Conservation (phyloP, 2,329 filamentous ascomycete genomes). For the Dactylellina leptospora region DNA sequence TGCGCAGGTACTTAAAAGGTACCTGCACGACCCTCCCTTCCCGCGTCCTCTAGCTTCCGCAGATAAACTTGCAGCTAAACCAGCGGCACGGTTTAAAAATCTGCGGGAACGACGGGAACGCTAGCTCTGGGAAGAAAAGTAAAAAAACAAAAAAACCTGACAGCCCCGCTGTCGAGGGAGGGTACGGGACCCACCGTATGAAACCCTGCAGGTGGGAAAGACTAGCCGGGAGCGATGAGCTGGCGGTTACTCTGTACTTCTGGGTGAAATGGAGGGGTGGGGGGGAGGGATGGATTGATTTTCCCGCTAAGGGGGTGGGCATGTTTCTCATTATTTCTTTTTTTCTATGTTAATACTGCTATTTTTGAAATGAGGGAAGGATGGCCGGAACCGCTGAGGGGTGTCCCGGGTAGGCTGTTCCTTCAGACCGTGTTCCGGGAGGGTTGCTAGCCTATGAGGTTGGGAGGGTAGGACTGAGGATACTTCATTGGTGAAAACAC, state of each 20-base stretch:
- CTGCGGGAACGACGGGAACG: constrained; percentile 30
- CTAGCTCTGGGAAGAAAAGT: no score
- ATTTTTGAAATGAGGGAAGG: constrained; percentile 14
- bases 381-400: not conserved
- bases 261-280: constrained; percentile 17
- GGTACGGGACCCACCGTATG: constrained; percentile 32
- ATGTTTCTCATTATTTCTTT: constrained; percentile 15
- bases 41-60: constrained; percentile 3
- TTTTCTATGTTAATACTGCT: constrained; percentile 3
- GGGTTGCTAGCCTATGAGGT: not conserved
- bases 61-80: constrained; percentile 8
- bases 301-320: constrained; percentile 18
- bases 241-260: constrained; percentile 12
- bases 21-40: constrained; percentile 7
- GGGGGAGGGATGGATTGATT: constrained; percentile 15
- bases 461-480: not conserved
- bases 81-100: constrained; percentile 19
- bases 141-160: not conserved
- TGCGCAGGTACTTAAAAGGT: not conserved
- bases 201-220: constrained; percentile 32
- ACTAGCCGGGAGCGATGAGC: constrained; percentile 48
- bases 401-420: not conserved
- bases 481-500: not conserved
- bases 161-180: constrained; percentile 2
- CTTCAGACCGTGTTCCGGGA: not conserved